Evolutionary conservation across 75 land plant species (phyloP), one percentile per base, ranked within the genome.

Genomic region (Ceratopteris richardii): DNA sequence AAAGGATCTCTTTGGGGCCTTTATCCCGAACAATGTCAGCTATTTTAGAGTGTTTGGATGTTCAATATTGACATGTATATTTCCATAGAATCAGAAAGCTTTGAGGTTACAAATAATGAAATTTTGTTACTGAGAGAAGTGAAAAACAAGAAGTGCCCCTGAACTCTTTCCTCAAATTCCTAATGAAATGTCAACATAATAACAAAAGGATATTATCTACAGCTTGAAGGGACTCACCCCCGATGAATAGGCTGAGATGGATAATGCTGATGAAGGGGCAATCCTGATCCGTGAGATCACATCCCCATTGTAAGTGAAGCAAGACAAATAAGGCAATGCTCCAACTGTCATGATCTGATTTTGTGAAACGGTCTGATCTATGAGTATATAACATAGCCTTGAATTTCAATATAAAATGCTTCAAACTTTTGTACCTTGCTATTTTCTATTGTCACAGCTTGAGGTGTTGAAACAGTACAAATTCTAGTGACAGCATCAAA

Each of bases 331-430:
- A 47, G 87, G 88, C 31, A 74, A 73, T n/a, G 83, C 70, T 56
- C 96, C 96, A 60, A 84, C 96, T 1, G 73, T 81, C 31, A 90
- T 50, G 58, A 90, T 71, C 96, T 90, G 80, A 17, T 23, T 42
- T 46, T 14, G 14, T n/a, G 17, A 5, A 46, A 17, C 48, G 4
- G n/a, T 14, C 48, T n/a, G 21, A 5, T n/a, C 3, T 14, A 46
- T 46, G 4, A n/a, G 48, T 20, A 46, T n/a, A n/a, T 17, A 46
- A n/a, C n/a, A 46, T 2, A 5, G 1, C n/a, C 17, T 46, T 2
- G 3, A 46, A n/a, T 17, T 20, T 4, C 7, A 9, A 33, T 4
- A 3, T 9, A 9, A 33, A 4, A 46, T 46, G 48, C 48, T 46
- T 46, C 21, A 46, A 52, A 24, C 25, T 22, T 22, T 28, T 52